Conservation (phyloP, 306 rosid species). For the Pterocarpus santalinus region DNA sequence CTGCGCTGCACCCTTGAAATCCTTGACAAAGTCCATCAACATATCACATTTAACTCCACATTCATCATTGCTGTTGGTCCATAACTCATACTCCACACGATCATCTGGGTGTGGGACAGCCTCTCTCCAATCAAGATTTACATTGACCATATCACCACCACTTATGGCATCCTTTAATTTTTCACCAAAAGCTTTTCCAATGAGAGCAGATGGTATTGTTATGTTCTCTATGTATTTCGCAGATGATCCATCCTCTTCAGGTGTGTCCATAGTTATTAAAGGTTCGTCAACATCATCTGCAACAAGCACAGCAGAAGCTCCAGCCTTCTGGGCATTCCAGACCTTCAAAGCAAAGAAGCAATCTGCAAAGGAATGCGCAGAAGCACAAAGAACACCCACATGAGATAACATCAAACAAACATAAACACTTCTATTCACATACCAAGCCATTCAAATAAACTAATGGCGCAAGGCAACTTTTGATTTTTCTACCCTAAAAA, state of each 20-base stretch:
- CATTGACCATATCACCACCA: constrained; percentile 89
- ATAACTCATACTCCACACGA: constrained; percentile 95
- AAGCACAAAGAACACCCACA: constrained; percentile 51
- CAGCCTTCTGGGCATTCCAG: constrained; percentile 99
- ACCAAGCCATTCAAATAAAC: constrained; percentile 29
- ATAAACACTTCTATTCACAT: background rate
- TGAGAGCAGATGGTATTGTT: constrained; percentile 96
- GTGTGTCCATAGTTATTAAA: constrained; percentile 96
- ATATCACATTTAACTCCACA: constrained; percentile 97
- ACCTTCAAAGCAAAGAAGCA: constrained; percentile 98
- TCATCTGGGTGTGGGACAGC: constrained; percentile 99
- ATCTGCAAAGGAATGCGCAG: constrained; percentile 74
- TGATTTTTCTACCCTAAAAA: background rate
- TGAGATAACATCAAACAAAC: constrained; percentile 29
- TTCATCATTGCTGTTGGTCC: constrained; percentile 99
- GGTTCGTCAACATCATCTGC: constrained; percentile 87
- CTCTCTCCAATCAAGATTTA: constrained; percentile 99
- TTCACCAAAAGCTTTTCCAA: constrained; percentile 84
- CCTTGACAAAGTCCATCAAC: constrained; percentile 95
- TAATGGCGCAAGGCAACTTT: background rate
- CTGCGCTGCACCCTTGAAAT: constrained; percentile 98
- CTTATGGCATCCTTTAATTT: constrained; percentile 71
- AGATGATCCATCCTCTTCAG: constrained; percentile 82
- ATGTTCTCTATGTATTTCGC: constrained; percentile 91
- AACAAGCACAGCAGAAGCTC: constrained; percentile 98